Evolutionary conservation across 495 filamentous ascomycete species (phyloP).

Genomic region (Daldinia caldariorum): DNA sequence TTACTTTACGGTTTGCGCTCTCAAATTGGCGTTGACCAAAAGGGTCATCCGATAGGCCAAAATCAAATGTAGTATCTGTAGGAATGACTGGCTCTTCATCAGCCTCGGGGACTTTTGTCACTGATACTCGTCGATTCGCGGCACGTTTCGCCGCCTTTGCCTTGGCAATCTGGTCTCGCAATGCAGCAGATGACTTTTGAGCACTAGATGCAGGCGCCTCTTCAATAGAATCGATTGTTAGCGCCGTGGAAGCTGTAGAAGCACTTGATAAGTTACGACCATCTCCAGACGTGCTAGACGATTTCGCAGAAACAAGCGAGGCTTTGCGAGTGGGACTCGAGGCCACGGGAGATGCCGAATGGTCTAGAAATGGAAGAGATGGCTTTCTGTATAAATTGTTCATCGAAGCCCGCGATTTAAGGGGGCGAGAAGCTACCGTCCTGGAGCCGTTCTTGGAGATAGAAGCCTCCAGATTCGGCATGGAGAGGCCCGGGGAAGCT

Average conservation of each 20-base stretch:
- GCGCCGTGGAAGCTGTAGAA: conserved; percentile 53
- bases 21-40: conserved; percentile 73
- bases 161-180: conserved; percentile 92
- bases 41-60: conserved; percentile 66
- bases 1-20: conserved; percentile 66
- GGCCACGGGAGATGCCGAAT: conserved; percentile 46
- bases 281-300: conserved; percentile 60
- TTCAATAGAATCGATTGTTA: conserved; percentile 52
- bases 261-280: conserved; percentile 53
- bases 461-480: conserved; percentile 54
- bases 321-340: conserved; percentile 48
- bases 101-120: conserved; percentile 42
- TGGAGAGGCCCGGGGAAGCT: conserved; percentile 40
- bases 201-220: conserved; percentile 41
- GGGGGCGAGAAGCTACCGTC: conserved; percentile 57
- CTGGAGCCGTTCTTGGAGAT: conserved; percentile 59
- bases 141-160: conserved; percentile 86
- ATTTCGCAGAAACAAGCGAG: conserved; percentile 56
- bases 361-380: conserved; percentile 54
- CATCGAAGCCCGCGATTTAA: conserved; percentile 65
- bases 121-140: conserved; percentile 55
- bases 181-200: conserved; percentile 77
- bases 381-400: conserved; percentile 65
- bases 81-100: conserved; percentile 58
- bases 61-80: conserved; percentile 63